A percentile compares a stretch with the other conserved stretches of the same genome.
These are phyloP conservation scores for Yamadazyma siamensis DNA, from an alignment of 1,139 yeast species.

Conservation along the genomic window DNA sequence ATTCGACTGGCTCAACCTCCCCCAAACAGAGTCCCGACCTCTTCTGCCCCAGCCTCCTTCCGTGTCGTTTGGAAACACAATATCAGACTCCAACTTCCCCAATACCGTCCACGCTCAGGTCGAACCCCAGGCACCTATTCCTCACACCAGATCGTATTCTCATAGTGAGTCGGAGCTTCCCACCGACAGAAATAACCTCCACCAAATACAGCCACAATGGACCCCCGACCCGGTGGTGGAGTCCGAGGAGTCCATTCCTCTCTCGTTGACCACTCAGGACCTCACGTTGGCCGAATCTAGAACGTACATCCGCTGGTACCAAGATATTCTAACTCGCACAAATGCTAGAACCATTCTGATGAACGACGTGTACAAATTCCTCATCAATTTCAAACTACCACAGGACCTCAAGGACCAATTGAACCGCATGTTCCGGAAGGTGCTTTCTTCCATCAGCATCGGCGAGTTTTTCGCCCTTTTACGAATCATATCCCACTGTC, in stretches of 20 bases:
- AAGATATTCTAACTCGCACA: conserved; percentile 59
- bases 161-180: too few species aligned
- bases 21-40: conserved; percentile 6
- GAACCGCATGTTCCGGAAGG: conserved; percentile 48
- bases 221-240: too few species aligned
- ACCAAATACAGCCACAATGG: too few species aligned
- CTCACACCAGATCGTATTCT: too few species aligned
- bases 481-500: conserved; percentile 59
- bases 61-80: conserved; percentile 18
- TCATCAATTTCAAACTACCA: conserved; percentile 57
- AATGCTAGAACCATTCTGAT: conserved; percentile 55
- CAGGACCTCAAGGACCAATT: conserved; percentile 41
- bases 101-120: conserved; percentile 13
- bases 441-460: conserved; percentile 52
- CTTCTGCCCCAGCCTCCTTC: conserved; percentile 18
- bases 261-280: conserved; percentile 60
- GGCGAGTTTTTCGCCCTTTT: conserved; percentile 76
- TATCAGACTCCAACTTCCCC: conserved; percentile 1
- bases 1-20: conserved; percentile 24
- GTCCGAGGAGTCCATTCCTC: conserved; percentile 48
- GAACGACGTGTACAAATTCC: conserved; percentile 60
- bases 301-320: conserved; percentile 77
- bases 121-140: too few species aligned
- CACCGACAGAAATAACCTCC: too few species aligned
- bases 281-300: conserved; percentile 62